Base-by-base conservation (phyloP, 495 filamentous ascomycete genomes). In the Penicillium soppii region DNA sequence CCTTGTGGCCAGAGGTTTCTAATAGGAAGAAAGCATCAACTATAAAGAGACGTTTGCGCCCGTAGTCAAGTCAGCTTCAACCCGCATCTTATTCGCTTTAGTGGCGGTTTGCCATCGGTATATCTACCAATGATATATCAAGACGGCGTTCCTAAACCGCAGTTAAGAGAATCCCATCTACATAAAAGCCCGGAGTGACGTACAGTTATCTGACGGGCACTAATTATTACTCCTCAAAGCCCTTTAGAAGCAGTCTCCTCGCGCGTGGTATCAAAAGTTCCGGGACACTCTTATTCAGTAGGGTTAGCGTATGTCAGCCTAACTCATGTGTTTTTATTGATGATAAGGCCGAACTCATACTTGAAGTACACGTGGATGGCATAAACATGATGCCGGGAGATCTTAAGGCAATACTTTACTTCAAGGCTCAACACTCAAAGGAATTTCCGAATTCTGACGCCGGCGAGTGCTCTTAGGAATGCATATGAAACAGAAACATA, bases 11-110 rank as follows among this genome's bases (percentile, higher is more conserved):
- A 26, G 39, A 8, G 39, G 39, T 16, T 42, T 42, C 15, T 22
- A 42, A 27, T 22, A 42, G 20, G 39, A 42, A 42, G 39, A 42
- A 8, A 22, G 39, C 12, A 27, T 42, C 5, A 22, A 42, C 13
- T 42, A 42, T 42, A 22, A 42, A 15, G 39, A 42, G 10, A 42
- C 39, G 12, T 42, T 42, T 16, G 39, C 39, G 13, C n/a, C 39
- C 10, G 39, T 42, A 2, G 39, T 42, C 7, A 42, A 42, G n/a
- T 26, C 39, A 4, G n/a, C 39, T 42, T 38, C 35, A 5, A 38
- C 35, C 35, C 35, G 35, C 35, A 38, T 38, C 17, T 38, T 38
- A 15, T 15, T 38, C 35, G 35, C 35, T 3, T 38, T 38, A 15
- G 35, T 15, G 1, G 35, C 35, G 35, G 4, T 38, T 38, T 38